Evolutionary conservation across 2,329 filamentous ascomycete species (phyloP), one percentile per base, ranked within the genome.

Genomic region (Hawksworthiomyces lignivorus): DNA sequence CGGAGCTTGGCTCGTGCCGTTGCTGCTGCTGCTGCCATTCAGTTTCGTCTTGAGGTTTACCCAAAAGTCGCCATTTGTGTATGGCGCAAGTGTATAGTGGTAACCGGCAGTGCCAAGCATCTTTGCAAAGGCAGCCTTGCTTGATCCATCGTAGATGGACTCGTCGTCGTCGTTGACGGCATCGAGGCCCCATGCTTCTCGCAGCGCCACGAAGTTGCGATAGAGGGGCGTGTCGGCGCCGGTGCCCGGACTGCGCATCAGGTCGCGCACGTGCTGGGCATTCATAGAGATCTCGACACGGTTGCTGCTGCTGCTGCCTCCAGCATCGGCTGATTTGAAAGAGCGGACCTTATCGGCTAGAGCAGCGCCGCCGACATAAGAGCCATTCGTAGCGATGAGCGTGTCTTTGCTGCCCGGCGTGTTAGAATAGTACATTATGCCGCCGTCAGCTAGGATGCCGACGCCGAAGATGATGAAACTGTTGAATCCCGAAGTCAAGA

Each of bases 131-230:
- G 54, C 43, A 2, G 65, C 62, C 5, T 66, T 69, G 54, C 62
- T 67, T 2, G 50, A 31, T 3, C 63, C 54, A 43, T 69, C 62
- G 48, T 69, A 69, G 26, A 68, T 52, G 14, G 57, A 57, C 48
- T 69, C 66, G 50, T 69, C 66, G 46, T 69, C 63, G 47, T 68
- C 68, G 49, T 68, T 68, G 40, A 69, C 63, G 6, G 65, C 66
- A 42, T 38, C 36, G 21, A 69, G 60, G 17, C 40, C 51, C 65
- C 66, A 69, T 2, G 64, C 65, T 10, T 47, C 46, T 48, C 60
- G 61, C 4, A 69, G 54, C 2, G 61, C 61, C 2, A 43, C 53
- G 45, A 69, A 68, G 50, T 67, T 68, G 43, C 54, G 58, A 46
- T 61, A 62, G 14, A 69, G 48, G 7, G 49, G 48, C 5, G 64